These are phyloP conservation scores for Trypanosoma congolense DNA, from an alignment of 208 protist species.

Conservation along the genomic window DNA sequence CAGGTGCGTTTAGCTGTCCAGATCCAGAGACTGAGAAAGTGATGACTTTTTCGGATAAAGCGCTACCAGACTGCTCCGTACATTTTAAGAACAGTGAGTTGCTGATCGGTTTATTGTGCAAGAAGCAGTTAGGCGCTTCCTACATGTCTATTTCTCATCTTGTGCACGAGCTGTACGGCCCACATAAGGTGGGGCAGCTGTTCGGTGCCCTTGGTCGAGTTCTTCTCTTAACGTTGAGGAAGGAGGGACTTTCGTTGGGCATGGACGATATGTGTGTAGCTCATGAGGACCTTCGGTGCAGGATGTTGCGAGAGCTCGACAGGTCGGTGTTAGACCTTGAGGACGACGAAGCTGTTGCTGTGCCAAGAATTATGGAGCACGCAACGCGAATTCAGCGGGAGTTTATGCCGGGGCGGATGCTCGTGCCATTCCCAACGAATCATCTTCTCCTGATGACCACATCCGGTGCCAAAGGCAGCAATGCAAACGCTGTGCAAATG, in stretches of 20 bases:
- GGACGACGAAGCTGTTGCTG: slow-evolving; percentile 74
- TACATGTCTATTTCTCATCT: slow-evolving; percentile 91
- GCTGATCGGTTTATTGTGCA: slow-evolving; percentile 97
- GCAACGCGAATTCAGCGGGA: slow-evolving; percentile 82
- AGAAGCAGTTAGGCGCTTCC: slow-evolving; percentile 91
- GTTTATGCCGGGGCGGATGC: slow-evolving; percentile 85
- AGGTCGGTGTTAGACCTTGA: slow-evolving; percentile 57
- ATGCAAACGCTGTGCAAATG: slow-evolving; percentile 99
- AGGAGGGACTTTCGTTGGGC: slow-evolving; percentile 96
- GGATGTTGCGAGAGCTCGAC: slow-evolving; percentile 80
- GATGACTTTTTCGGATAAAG: slow-evolving; percentile 22
- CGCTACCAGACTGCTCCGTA: slow-evolving; percentile 78
- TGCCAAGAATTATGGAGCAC: slow-evolving; percentile 74
- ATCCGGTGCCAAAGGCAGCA: slow-evolving; percentile 98
- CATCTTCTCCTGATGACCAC: slow-evolving; percentile 98
- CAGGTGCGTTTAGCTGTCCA: slow-evolving; percentile 71
- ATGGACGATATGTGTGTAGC: slow-evolving; percentile 97
- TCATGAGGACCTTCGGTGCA: slow-evolving; percentile 47
- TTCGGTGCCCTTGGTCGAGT: slow-evolving; percentile 94
- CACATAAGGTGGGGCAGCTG: slow-evolving; percentile 88
- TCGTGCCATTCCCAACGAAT: slow-evolving; percentile 96
- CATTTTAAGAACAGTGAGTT: slow-evolving; percentile 93
- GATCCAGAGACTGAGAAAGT: slow-evolving; percentile 22
- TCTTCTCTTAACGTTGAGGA: slow-evolving; percentile 94
- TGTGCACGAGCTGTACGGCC: slow-evolving; percentile 97